These are phyloP conservation scores for Yamadazyma laniorum DNA, from an alignment of 805 yeast species.

Conservation along the genomic window DNA sequence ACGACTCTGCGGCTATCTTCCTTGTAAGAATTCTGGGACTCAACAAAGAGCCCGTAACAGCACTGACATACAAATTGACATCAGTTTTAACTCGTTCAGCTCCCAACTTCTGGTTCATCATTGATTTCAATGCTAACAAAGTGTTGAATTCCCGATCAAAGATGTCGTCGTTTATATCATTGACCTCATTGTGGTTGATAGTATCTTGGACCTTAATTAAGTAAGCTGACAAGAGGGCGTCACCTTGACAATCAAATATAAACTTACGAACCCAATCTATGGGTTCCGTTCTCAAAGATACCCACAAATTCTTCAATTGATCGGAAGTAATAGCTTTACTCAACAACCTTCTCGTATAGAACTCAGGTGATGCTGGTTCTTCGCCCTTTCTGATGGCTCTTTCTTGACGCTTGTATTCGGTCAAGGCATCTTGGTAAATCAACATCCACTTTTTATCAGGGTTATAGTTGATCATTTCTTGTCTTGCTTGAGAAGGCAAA, in stretches of 20 bases:
- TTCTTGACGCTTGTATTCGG: constrained; percentile 62
- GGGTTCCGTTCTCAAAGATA: constrained; percentile 88
- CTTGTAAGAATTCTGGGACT: constrained; percentile 77
- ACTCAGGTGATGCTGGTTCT: constrained; percentile 57
- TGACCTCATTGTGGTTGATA: constrained; percentile 23
- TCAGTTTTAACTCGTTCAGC: constrained; percentile 55
- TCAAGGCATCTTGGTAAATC: constrained; percentile 78
- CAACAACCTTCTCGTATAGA: constrained; percentile 71
- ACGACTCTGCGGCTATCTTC: constrained; percentile 74
- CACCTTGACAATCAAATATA: constrained; percentile 73
- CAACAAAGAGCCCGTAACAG: constrained; percentile 68
- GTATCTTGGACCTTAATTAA: constrained; percentile 51
- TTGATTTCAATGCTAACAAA: constrained; percentile 73
- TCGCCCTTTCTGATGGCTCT: constrained; percentile 22
- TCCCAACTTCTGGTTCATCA: constrained; percentile 63
- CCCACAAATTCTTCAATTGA: constrained; percentile 83
- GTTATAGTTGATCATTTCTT: constrained; percentile 72
- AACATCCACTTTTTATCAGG: constrained; percentile 88
- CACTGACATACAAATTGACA: constrained; percentile 45
- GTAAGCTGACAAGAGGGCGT: constrained; percentile 66
- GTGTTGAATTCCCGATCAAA: constrained; percentile 72
- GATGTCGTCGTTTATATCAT: constrained; percentile 47
- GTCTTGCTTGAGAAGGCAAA: constrained; percentile 69
- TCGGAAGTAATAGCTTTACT: constrained; percentile 64
- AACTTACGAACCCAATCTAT: constrained; percentile 76